Conservation (phyloP, 495 filamentous ascomycete genomes). For the Amniculicola lignicola region DNA sequence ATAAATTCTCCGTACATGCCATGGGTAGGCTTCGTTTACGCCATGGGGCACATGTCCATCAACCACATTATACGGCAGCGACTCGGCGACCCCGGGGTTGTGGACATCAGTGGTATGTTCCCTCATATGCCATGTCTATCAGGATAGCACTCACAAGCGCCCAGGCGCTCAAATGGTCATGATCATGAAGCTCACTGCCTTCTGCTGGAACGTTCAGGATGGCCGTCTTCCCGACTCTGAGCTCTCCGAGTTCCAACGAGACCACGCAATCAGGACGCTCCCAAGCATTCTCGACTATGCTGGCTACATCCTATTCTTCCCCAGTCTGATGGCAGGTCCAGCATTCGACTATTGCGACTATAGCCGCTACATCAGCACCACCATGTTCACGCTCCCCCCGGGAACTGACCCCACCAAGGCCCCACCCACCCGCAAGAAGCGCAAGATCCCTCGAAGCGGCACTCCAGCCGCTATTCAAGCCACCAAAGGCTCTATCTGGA, state of each 20-base stretch:
- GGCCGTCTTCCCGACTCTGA: conserved; percentile 73
- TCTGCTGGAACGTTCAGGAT: conserved; percentile 97
- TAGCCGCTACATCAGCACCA: conserved; percentile 84
- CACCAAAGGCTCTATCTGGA: conserved; percentile 69
- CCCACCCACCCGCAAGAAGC: conserved; percentile 82
- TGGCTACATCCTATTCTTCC: conserved; percentile 94
- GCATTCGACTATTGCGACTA: conserved; percentile 95
- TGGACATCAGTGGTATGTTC: conserved; percentile 69
- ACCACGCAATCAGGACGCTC: conserved; percentile 69
- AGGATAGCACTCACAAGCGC: conserved; percentile 3
- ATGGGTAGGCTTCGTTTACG: conserved; percentile 90
- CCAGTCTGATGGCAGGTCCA: conserved; percentile 79
- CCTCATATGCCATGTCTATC: too few relatives aligned
- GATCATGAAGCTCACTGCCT: conserved; percentile 95
- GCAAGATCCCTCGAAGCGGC: conserved; percentile 88
- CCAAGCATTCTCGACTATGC: conserved; percentile 74
- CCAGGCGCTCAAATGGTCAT: conserved; percentile 86
- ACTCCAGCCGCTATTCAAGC: conserved; percentile 81
- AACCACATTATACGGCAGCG: conserved; percentile 83
- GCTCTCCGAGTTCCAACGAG: conserved; percentile 81
- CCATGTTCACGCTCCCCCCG: conserved; percentile 85
- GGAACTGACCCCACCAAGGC: conserved; percentile 74
- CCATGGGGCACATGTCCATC: conserved; percentile 93
- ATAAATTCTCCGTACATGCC: conserved; percentile 94
- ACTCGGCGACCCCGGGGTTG: conserved; percentile 55